A percentile compares a stretch with the other conserved stretches of the same genome.
phyloP scores from a whole-genome alignment of 1,284 basidiomycete genomes.

The Microbotryum lychnidis-dioicae region DNA sequence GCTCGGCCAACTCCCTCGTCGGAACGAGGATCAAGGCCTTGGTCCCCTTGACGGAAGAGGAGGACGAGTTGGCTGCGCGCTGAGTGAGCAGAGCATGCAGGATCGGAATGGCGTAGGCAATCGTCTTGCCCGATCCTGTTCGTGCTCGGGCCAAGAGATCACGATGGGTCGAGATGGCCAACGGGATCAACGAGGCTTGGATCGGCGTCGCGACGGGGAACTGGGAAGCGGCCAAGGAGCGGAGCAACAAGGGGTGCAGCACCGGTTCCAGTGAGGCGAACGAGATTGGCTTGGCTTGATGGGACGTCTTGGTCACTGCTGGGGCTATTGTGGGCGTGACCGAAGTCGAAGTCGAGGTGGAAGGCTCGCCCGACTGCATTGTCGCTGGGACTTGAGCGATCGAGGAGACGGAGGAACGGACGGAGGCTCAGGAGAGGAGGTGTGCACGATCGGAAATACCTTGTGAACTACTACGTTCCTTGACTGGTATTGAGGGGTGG shows the following conservation, averaged over 20 bases:
- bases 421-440: no score
- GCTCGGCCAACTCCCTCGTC: slow-evolving; percentile 85
- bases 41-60: slow-evolving; percentile 43
- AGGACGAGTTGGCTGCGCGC: slow-evolving; percentile 21
- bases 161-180: slow-evolving; percentile 69
- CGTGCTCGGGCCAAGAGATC: slow-evolving; percentile 90
- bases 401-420: no score
- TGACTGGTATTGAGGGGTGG: no score
- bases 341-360: no score
- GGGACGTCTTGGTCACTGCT: no score
- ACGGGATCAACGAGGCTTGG: slow-evolving; percentile 78
- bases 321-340: no score
- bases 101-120: slow-evolving; percentile 86
- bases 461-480: no score
- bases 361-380: no score
- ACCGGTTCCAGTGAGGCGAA: slow-evolving; percentile 20
- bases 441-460: no score
- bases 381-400: no score
- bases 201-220: slow-evolving; percentile 89
- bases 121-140: slow-evolving; percentile 95
- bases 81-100: slow-evolving; percentile 69
- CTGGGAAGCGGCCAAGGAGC: slow-evolving; percentile 69
- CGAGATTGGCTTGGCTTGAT: neutral
- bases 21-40: slow-evolving; percentile 84
- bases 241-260: slow-evolving; percentile 58